Base-by-base conservation (phyloP, 2,329 filamentous ascomycete species). In the Trichoderma hamatum region DNA sequence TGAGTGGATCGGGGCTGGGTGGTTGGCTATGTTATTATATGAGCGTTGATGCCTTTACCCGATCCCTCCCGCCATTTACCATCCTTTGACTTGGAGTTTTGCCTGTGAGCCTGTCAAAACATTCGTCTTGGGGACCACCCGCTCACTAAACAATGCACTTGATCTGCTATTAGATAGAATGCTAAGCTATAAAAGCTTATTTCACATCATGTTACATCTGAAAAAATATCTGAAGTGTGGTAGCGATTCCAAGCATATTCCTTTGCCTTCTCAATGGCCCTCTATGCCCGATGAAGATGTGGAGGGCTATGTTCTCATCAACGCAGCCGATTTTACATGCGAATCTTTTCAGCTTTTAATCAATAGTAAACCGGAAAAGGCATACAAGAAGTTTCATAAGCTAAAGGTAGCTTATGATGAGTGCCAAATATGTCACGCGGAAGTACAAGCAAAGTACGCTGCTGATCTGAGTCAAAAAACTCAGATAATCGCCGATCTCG, bases 1-100 rank as follows among this genome's bases (percentile, higher is more conserved):
- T 43, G 56, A n/a, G 32, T 39, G 54, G 39, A 66, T 39, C 39
- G 54, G 54, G 19, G 63, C 32, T 54, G 61, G 54, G 63, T 26
- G 49, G 36, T 11, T 7, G 32, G 46, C 34, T 36, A 66, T 66
- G 52, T 30, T 28, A 26, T 24, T 26, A 32, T 58, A 39, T 58
- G 24, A 58, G 63, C 58, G 19, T 46, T 58, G 5, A 43, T 49
- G 63, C 52, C 28, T 14, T 66, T 30, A 5, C 46, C 46, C 32
- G 10, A 30, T 16, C 5, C 16, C 52, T 55, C 51, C 62, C 46
- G 51, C 32, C 46, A 24, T 46, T 56, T 56, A 43, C 32, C 36
- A 14, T 36, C 34, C 36, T 3, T 7, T 19, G 14, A 43, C 16
- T 16, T 6, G 16, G 16, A 43, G 16, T 19, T 43, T 19, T 43